Evolutionary conservation across 306 rosid genomes (phyloP).

Genomic region (Cucurbita maxima): DNA sequence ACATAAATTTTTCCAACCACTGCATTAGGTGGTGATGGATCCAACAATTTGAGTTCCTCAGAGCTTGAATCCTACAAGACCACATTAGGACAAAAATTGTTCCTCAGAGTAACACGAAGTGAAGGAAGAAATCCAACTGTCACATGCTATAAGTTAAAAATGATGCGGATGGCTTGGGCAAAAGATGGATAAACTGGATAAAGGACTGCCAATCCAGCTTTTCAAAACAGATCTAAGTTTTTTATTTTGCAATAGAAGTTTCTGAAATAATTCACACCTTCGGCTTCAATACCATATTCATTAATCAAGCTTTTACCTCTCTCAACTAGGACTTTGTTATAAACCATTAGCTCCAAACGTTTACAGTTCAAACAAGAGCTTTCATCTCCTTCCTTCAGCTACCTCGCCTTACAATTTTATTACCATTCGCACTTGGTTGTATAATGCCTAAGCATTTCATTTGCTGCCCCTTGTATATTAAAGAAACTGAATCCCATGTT

Average conservation of each 20-base stretch:
- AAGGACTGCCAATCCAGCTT: background rate
- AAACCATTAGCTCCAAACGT: background rate
- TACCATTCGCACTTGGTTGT: background rate
- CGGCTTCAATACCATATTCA: background rate
- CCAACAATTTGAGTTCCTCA: constrained; percentile 43
- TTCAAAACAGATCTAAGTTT: background rate
- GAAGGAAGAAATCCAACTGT: background rate
- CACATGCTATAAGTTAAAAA: background rate
- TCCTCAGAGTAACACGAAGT: constrained; percentile 3
- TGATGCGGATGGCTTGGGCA: background rate
- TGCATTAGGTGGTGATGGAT: constrained; percentile 52
- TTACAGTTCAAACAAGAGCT: background rate
- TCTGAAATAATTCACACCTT: background rate
- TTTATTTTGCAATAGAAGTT: background rate
- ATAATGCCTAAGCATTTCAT: no score
- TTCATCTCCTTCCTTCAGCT: background rate
- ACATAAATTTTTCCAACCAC: constrained; percentile 60
- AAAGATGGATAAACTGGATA: background rate
- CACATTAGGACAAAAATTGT: constrained; percentile 10
- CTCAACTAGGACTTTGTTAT: background rate
- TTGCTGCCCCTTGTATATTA: background rate
- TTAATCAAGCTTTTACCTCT: no score
- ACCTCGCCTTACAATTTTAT: background rate
- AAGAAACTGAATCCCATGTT: background rate
- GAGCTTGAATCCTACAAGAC: constrained; percentile 49